These are phyloP conservation scores for Yamadazyma dendronema DNA, from an alignment of 1,139 yeast genomes.

Conservation along the genomic window DNA sequence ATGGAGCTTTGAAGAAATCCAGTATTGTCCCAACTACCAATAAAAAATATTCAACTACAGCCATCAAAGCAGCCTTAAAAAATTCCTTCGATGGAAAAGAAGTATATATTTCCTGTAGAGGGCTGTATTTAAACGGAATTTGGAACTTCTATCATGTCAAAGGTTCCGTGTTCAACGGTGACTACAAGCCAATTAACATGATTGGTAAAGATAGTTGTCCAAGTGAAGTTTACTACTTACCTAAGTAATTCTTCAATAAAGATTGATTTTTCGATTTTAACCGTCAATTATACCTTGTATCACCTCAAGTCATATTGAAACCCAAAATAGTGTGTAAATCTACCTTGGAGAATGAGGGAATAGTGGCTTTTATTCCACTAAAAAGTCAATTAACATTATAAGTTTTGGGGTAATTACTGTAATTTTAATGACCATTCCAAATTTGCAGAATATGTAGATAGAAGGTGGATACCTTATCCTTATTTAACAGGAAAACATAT, in stretches of 20 bases:
- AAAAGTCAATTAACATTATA: too few species aligned
- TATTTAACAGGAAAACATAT: not conserved
- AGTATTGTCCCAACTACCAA: slow-evolving; percentile 35
- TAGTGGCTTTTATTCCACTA: too few species aligned
- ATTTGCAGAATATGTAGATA: too few species aligned
- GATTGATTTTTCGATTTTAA: too few species aligned
- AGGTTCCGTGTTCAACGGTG: slow-evolving; percentile 38
- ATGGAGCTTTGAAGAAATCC: slow-evolving; percentile 29
- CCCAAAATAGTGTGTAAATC: too few species aligned
- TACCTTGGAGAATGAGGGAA: too few species aligned
- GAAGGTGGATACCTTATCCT: too few species aligned
- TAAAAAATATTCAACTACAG: slow-evolving; percentile 28
- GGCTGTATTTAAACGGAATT: slow-evolving; percentile 34
- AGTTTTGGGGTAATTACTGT: too few species aligned
- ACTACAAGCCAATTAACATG: slow-evolving; percentile 29
- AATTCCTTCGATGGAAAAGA: slow-evolving; percentile 25
- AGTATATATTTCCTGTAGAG: slow-evolving; percentile 36
- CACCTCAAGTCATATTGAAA: too few species aligned
- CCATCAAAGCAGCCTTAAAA: slow-evolving; percentile 31
- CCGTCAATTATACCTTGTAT: too few species aligned
- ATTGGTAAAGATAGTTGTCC: slow-evolving; percentile 26
- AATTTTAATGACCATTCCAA: too few species aligned
- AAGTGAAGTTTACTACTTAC: slow-evolving; percentile 32
- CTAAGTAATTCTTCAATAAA: slow-evolving; percentile 18
- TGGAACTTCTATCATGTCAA: slow-evolving; percentile 39